Conservation (phyloP, 2,329 filamentous ascomycete species). For the Fusarium sp. region DNA sequence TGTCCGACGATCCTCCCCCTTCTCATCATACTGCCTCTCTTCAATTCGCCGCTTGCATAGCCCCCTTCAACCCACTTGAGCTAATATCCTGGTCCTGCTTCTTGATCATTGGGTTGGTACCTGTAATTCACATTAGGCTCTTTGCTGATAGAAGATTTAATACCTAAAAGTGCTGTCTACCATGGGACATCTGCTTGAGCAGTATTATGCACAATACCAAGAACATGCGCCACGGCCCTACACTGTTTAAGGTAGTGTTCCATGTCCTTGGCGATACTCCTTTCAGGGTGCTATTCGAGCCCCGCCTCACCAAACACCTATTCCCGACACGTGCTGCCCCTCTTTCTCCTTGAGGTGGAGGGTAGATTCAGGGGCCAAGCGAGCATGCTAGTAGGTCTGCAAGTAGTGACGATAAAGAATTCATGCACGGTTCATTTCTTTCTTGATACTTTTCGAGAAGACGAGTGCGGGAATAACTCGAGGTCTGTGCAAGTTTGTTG, state of each 20-base stretch:
- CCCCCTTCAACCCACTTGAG: slow-evolving; percentile 38
- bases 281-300: slow-evolving; percentile 20
- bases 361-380: slow-evolving; percentile 24
- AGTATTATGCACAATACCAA: neutral
- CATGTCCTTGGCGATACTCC: slow-evolving; percentile 8
- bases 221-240: neutral
- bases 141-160: neutral
- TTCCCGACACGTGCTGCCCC: slow-evolving; percentile 30
- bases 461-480: neutral
- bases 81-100: slow-evolving; percentile 35
- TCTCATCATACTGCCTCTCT: slow-evolving; percentile 40
- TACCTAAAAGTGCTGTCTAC: neutral
- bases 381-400: neutral
- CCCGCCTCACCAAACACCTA: slow-evolving; percentile 26
- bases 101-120: slow-evolving; percentile 16
- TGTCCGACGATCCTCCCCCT: slow-evolving; percentile 41
- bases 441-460: neutral
- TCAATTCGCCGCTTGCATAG: slow-evolving; percentile 39
- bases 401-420: neutral
- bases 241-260: neutral
- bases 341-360: slow-evolving; percentile 23
- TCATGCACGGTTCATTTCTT: neutral
- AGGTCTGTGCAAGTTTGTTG: slow-evolving; percentile 4
- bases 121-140: neutral
- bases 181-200: neutral